Base-by-base conservation (phyloP, 2,329 filamentous ascomycete genomes). In the Phyllosticta capitalensis region DNA sequence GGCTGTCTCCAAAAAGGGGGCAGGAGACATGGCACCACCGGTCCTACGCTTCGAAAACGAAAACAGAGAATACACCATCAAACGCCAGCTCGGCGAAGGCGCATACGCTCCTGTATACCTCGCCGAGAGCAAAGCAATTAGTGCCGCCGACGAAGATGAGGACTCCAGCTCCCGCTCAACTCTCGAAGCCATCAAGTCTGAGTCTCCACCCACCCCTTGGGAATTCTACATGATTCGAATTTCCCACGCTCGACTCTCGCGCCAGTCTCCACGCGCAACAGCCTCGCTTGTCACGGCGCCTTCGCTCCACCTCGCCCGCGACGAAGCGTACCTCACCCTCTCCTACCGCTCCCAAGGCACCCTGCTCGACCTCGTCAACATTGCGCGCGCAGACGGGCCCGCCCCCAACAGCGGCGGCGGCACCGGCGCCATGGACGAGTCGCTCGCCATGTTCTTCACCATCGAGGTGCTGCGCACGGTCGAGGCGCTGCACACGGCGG, bases 91-190 rank as follows among this genome's bases (percentile, higher is more conserved):
- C 12, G 94, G 94, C 1, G 89, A 91, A 26, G 94, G 94, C 9
- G 94, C 94, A 0, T 99, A 95, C 73, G 94, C 92, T 0, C 92
- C 94, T 0, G 94, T 99, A 2, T 99, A 96, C 70, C 83, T 99
- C 0, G 87, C 92, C 7, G 90, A 96, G 68, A 83, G 81, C 65
- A 87, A 87, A 66, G 81, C 83, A n/a, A 75, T 76, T 0, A 77
- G 80, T 3, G 78, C 78, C 30, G 74, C 76, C 0, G 72, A 76
- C 12, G 75, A 77, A 9, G 73, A 75, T 26, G 71, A 76, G 9
- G 72, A 75, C 17, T 10, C 53, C 5, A 68, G 79, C 9, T 76
- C 76, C 33, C 84, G 88, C 50, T 77, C 77, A 51, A 64, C 77
- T 1, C 79, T 94, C 4, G 91, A 96, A 72, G 94, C 94, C 1